phyloP scores from a whole-genome alignment of 2,329 filamentous ascomycete species.

The Periglandula ipomoeae region DNA sequence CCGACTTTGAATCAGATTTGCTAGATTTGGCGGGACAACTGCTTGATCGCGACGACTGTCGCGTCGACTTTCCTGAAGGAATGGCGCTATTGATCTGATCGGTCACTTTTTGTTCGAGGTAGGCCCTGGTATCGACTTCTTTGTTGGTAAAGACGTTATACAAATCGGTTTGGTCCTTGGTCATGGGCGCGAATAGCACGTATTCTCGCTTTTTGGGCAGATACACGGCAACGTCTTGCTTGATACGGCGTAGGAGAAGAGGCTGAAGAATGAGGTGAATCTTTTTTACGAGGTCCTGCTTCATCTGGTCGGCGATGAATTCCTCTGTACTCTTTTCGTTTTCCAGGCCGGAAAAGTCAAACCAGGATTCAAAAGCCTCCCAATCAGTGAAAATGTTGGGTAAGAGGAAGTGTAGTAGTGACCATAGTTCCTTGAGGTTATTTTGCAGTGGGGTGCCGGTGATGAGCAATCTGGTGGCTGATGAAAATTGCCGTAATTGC shows the following conservation, averaged over 20 bases:
- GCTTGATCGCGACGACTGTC: conserved; percentile 28
- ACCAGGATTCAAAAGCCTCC: conserved; percentile 91
- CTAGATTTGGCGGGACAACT: conserved; percentile 16
- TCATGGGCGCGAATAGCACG: conserved; percentile 87
- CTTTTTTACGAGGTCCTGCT: conserved; percentile 49
- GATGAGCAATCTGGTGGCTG: conserved; percentile 82
- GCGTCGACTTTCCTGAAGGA: conserved; percentile 22
- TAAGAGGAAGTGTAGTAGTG: conserved; percentile 82
- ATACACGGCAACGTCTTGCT: conserved; percentile 83
- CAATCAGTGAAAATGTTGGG: conserved; percentile 90
- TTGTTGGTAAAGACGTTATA: conserved; percentile 60
- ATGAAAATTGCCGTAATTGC: conserved; percentile 79
- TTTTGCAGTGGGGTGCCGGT: conserved; percentile 95
- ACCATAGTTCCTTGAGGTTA: conserved; percentile 92
- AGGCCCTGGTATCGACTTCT: conserved; percentile 55
- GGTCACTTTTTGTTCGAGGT: conserved; percentile 70
- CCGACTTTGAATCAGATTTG: conserved; percentile 12
- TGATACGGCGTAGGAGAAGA: conserved; percentile 77
- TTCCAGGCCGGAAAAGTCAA: conserved; percentile 88
- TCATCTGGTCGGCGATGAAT: conserved; percentile 66
- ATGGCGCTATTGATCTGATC: conserved; percentile 43
- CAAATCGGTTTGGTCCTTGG: conserved; percentile 79
- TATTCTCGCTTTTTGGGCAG: conserved; percentile 97
- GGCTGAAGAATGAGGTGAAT: conserved; percentile 92
- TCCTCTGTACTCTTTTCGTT: conserved; percentile 73